Percentiles rank a stretch among this genome's conserved stretches.
Evolutionary conservation across 768 basidiomycete species (phyloP).

Genomic region (Mycena kentingensis): DNA sequence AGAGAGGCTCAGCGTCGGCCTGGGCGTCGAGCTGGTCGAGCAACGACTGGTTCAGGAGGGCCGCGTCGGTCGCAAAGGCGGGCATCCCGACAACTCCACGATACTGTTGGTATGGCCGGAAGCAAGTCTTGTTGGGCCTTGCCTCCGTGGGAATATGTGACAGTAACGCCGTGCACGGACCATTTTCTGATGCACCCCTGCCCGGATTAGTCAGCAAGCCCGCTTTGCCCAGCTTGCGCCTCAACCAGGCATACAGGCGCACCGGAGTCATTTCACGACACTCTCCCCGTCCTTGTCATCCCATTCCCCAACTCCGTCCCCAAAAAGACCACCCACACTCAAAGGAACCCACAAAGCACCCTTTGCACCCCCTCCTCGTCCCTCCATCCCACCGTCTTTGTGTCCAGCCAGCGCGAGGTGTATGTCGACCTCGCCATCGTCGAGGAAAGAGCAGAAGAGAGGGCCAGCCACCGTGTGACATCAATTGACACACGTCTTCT

Average conservation of each 20-base stretch:
- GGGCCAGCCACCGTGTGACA: conserved; percentile 15
- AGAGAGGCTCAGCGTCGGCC: conserved; percentile 75
- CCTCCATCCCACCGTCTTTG: too few species aligned
- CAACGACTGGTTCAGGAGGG: conserved; percentile 83
- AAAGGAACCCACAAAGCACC: too few species aligned
- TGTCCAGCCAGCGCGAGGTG: too few species aligned
- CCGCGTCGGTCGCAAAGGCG: conserved; percentile 66
- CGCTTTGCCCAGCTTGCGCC: conserved; percentile 19
- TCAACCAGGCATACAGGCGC: too few species aligned
- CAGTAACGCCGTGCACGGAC: conserved; percentile 15
- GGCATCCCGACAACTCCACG: not conserved
- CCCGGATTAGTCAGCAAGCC: conserved; percentile 3
- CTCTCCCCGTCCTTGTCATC: too few species aligned
- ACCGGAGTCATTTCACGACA: too few species aligned
- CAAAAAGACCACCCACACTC: too few species aligned
- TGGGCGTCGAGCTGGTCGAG: conserved; percentile 82
- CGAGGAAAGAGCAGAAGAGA: conserved; percentile 5
- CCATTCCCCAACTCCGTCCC: too few species aligned
- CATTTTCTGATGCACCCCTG: not conserved
- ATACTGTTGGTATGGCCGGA: too few species aligned
- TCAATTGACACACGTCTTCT: conserved; percentile 17
- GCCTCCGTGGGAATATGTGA: not conserved
- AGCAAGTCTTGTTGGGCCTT: too few species aligned
- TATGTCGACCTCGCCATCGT: too few species aligned
- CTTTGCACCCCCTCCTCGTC: too few species aligned